phyloP scores from a whole-genome alignment of 2,329 filamentous ascomycete genomes.

The Beauveria caledonica region DNA sequence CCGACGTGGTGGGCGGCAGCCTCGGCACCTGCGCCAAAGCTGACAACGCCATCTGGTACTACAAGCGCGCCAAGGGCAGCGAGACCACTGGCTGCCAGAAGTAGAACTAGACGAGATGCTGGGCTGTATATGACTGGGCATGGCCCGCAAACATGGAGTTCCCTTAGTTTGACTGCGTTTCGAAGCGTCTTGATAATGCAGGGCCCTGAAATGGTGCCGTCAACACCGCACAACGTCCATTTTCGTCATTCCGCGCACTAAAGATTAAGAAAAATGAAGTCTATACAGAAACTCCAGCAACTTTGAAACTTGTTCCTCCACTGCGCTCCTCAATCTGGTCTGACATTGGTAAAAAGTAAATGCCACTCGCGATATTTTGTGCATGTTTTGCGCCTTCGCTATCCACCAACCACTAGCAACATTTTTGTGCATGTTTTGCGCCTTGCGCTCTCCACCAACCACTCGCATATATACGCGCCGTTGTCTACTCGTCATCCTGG shows the following conservation, averaged over 20 bases:
- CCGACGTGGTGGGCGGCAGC: constrained; percentile 38
- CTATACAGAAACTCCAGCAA: constrained; percentile 4
- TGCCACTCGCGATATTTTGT: background rate
- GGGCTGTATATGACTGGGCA: background rate
- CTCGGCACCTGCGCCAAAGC: constrained; percentile 47
- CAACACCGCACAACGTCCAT: background rate
- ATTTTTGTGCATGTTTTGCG: background rate
- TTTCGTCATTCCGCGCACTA: background rate
- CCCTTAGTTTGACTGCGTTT: background rate
- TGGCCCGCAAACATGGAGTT: background rate
- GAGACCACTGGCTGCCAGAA: constrained; percentile 14
- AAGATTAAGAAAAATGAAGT: background rate
- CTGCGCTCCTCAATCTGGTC: background rate
- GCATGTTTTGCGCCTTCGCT: too few species aligned
- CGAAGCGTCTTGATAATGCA: background rate
- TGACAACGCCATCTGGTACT: constrained; percentile 45
- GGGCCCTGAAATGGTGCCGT: background rate
- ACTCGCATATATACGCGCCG: background rate
- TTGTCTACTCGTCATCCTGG: constrained; percentile 37
- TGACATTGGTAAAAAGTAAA: background rate
- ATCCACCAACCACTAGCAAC: background rate
- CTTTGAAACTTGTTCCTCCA: background rate
- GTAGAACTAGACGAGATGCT: background rate
- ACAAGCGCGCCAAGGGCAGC: constrained; percentile 34
- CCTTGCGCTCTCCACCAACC: background rate